Evolutionary conservation across 1,284 basidiomycete species (phyloP).

Genomic region (Pascua guehoae): DNA sequence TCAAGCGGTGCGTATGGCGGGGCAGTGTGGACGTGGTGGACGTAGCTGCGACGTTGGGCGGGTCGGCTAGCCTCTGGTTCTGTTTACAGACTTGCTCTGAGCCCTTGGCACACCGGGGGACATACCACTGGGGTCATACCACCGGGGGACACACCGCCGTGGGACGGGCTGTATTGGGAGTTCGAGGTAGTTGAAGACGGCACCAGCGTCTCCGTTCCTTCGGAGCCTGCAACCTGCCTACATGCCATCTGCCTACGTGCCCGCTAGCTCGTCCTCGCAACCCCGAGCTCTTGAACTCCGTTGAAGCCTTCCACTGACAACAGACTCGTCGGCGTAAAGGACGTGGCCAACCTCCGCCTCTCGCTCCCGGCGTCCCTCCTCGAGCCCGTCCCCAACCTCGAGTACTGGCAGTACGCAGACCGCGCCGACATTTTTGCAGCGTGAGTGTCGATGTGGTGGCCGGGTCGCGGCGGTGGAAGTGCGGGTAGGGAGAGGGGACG

Average conservation of each 20-base stretch:
- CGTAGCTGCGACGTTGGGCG: too few relatives aligned
- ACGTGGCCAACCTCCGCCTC: constrained; percentile 74
- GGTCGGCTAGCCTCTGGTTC: background rate
- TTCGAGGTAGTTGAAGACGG: background rate
- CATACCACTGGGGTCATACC: too few relatives aligned
- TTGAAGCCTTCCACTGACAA: constrained; percentile 1
- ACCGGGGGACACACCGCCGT: too few relatives aligned
- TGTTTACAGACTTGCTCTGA: too few relatives aligned
- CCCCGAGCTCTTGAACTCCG: background rate
- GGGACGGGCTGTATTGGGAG: too few relatives aligned
- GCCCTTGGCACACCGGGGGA: too few relatives aligned
- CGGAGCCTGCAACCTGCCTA: background rate
- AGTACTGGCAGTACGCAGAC: constrained; percentile 94
- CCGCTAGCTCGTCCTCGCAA: background rate
- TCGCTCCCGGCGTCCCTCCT: constrained; percentile 84
- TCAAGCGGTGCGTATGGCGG: constrained; percentile 67
- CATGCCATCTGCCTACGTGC: too few relatives aligned
- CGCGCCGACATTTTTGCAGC: constrained; percentile 87
- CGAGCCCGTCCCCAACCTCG: constrained; percentile 87
- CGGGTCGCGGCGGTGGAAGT: background rate
- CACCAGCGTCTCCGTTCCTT: background rate
- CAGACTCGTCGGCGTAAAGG: constrained; percentile 64
- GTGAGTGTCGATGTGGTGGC: constrained; percentile 53
- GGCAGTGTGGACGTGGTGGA: too few relatives aligned
- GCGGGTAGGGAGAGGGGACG: background rate